These are phyloP conservation scores for Isochrysis galbana DNA, from an alignment of 78 protist genomes.

Conservation along the genomic window DNA sequence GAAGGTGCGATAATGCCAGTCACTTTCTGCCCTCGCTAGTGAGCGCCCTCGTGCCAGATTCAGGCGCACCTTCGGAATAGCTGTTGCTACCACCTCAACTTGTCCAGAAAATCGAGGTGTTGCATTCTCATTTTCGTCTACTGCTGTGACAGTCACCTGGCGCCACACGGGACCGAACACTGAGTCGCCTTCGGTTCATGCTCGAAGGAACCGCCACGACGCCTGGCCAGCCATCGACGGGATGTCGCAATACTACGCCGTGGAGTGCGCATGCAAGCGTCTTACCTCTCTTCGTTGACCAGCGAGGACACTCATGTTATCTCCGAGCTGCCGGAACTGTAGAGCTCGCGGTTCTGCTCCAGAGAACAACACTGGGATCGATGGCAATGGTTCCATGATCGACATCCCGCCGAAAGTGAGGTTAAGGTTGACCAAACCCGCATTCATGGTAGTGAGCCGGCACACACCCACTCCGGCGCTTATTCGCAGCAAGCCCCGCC, in stretches of 20 bases:
- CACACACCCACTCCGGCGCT: neutral
- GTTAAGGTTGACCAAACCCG: neutral
- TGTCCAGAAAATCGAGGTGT: neutral
- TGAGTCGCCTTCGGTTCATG: too few species aligned
- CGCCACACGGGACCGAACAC: too few species aligned
- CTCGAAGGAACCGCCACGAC: too few species aligned
- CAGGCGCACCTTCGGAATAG: neutral
- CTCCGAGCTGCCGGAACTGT: neutral
- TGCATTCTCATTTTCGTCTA: neutral
- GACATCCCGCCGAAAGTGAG: neutral
- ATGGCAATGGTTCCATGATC: neutral
- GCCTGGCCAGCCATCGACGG: too few species aligned
- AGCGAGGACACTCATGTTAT: neutral
- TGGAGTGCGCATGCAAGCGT: too few species aligned
- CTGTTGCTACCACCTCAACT: neutral
- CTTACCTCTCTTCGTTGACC: too few species aligned
- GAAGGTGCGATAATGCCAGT: too few species aligned
- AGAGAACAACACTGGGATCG: neutral
- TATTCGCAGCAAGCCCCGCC: neutral
- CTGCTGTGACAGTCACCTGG: neutral
- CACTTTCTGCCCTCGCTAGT: too few species aligned
- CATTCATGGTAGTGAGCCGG: neutral
- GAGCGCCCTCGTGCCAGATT: neutral
- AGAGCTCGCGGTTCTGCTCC: neutral
- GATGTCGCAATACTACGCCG: too few species aligned